Base-by-base conservation (phyloP, 129 eudicot species). In the Centaurea solstitialis region DNA sequence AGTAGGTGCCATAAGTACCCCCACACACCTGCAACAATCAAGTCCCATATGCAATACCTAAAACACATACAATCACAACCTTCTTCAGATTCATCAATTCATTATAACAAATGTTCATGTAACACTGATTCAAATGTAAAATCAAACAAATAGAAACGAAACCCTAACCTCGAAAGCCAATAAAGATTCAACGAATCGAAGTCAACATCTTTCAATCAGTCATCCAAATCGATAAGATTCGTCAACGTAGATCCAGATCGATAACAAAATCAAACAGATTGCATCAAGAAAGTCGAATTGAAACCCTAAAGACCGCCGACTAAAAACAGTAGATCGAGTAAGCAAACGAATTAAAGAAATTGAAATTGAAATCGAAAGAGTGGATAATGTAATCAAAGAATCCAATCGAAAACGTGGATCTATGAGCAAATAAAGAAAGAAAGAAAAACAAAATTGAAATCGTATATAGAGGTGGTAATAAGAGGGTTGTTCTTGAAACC, bases 1-100 rank as follows among this genome's bases (percentile, higher is more conserved):
- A 82, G 86, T 79, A 30, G 94, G 97, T 81, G 97, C 92, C 97
- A 91, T 91, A 86, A 87, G 64, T 75, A 82, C 75, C 81, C 84
- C 83, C 86, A 83, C n/a, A 82, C 22, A 69, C 59, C 79, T 50
- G 83, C 79, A 87, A 89, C 68, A 80, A 73, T 73, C 87, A 90
- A 65, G 76, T 39, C 59, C 61, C 70, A 57, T 57, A 57, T 57
- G 64, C 22, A 57, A 57, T 57, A 57, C 9, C 64, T 57, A 57
- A n/a, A 57, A 57, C 64, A 57, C 5, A 6, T 57, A 57, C n/a
- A 57, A 5, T 5, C 9, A 17, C 64, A 20, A 57, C 17, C 64
- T 57, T 57, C 64, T 57, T 43, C 53, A 50, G 21, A 50, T 50
- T 50, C 62, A 13, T 50, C 5, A 15, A 50, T 13, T 18, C 62